Base-by-base conservation (phyloP, 176 grass and related monocot genomes). In the Dactylis glomerata region DNA sequence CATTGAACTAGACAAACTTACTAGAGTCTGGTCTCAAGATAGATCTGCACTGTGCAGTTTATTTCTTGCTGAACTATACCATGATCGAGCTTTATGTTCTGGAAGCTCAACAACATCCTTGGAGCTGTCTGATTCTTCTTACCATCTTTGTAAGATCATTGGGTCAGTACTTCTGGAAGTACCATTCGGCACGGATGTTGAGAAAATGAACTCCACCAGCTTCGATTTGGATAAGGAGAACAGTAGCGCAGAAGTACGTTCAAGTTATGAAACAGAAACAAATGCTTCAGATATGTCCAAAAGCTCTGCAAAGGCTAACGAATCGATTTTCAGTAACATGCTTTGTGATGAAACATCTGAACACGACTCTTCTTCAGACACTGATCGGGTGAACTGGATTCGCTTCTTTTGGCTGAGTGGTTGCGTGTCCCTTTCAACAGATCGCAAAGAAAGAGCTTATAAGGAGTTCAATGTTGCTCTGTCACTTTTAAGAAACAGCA, bases 21-120 rank as follows among this genome's bases (percentile, higher is more conserved):
- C 91, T 79, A 93, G 96, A 84, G 77, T 87, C 6, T 95, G 89
- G 92, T 89, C 86, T 89, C 63, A 88, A 85, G 83, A 90, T 73
- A 84, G 91, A 79, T 93, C 96, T 80, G 80, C 50, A 15, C 44
- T 86, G 36, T 98, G 92, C 73, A 83, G 85, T 80, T 95, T 98
- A 91, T 98, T 95, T 98, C 87, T 98, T 77, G 92, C 91, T 88
- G 92, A 98, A 83, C 36, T 98, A 82, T 98, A 91, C 85, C 92
- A 92, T 88, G 96, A 98, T 85, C 81, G 14, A 57, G 96, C 89
- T 83, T 76, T 90, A 45, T 92, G 85, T 89, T 91, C 85, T 83
- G 78, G 78, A 85, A 90, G 74, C 76, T 89, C 86, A 88, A 85
- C 77, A 76, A 88, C 80, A 85, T 87, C 81, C 54, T 86, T 76